Percentiles rank a stretch among this genome's conserved stretches.
Conservation (phyloP, 2,329 filamentous ascomycete genomes). For the Paecilomyces formosus region DNA sequence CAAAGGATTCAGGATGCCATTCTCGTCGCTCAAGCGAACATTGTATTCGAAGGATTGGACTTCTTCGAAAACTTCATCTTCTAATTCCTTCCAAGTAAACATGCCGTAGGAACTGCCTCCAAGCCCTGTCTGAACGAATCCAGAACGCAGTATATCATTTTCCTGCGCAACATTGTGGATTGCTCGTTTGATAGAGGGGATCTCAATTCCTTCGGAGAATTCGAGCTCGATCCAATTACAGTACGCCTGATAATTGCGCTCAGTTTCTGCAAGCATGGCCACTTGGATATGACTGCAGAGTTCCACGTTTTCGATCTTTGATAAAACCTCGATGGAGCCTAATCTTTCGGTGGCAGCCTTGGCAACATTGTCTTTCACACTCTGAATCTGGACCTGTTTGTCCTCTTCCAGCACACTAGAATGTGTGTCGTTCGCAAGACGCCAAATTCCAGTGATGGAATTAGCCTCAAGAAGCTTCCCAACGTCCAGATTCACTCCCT, state of each 20-base stretch:
- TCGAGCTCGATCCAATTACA: slow-evolving; percentile 69
- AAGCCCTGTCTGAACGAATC: slow-evolving; percentile 53
- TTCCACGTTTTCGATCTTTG: slow-evolving; percentile 32
- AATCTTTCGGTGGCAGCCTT: slow-evolving; percentile 34
- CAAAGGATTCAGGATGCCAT: slow-evolving; percentile 52
- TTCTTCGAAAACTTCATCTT: slow-evolving; percentile 38
- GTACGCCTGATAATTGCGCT: slow-evolving; percentile 54
- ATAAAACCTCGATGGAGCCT: slow-evolving; percentile 20
- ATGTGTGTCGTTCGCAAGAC: slow-evolving; percentile 18
- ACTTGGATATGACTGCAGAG: slow-evolving; percentile 67
- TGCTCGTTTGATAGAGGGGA: slow-evolving; percentile 39
- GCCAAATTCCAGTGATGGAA: slow-evolving; percentile 34
- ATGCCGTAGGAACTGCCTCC: slow-evolving; percentile 48
- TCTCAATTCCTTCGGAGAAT: slow-evolving; percentile 33
- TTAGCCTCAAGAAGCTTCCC: slow-evolving; percentile 55
- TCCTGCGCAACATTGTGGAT: slow-evolving; percentile 43
- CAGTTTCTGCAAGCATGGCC: slow-evolving; percentile 74
- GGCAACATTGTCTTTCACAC: slow-evolving; percentile 13
- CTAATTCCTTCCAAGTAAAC: slow-evolving; percentile 54
- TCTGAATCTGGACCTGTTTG: slow-evolving; percentile 4
- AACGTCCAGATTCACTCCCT: slow-evolving; percentile 51
- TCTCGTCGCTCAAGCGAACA: slow-evolving; percentile 22
- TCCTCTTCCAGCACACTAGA: slow-evolving; percentile 7
- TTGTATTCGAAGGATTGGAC: slow-evolving; percentile 33
- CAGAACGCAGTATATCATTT: slow-evolving; percentile 66